Evolutionary conservation across 306 rosid species (phyloP).

Genomic region (Vicia villosa): DNA sequence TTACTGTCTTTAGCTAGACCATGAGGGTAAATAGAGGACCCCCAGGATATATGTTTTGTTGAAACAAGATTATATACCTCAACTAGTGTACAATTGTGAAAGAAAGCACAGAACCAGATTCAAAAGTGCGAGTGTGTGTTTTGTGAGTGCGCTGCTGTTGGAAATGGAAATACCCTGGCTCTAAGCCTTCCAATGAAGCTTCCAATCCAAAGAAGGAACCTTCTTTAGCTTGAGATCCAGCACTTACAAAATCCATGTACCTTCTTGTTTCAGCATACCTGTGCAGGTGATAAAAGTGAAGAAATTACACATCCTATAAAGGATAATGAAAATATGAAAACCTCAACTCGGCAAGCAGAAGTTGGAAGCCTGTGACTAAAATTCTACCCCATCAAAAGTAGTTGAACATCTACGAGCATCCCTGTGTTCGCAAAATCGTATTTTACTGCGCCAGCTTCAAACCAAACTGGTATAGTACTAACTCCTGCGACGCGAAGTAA

Average conservation of each 20-base stretch:
- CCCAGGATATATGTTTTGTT: constrained; percentile 70
- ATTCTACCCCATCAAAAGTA: constrained; percentile 81
- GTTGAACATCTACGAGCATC: constrained; percentile 77
- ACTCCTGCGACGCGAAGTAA: constrained; percentile 77
- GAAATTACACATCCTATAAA: neutral
- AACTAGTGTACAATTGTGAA: neutral
- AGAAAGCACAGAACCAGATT: neutral
- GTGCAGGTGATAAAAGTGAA: constrained; percentile 31
- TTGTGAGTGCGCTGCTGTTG: no score
- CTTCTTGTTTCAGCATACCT: constrained; percentile 90
- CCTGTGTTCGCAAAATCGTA: constrained; percentile 65
- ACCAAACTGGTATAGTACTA: constrained; percentile 73
- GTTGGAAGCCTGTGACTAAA: neutral
- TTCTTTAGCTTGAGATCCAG: constrained; percentile 88
- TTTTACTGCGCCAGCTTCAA: constrained; percentile 79
- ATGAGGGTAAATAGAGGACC: constrained; percentile 84
- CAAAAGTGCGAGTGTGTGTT: neutral
- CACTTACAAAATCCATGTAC: constrained; percentile 85
- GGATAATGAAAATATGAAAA: constrained; percentile 1
- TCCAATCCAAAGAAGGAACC: constrained; percentile 84
- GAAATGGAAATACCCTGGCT: constrained; percentile 75
- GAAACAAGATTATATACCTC: constrained; percentile 30
- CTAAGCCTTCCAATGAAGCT: constrained; percentile 78
- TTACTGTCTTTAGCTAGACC: constrained; percentile 83
- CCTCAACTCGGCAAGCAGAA: constrained; percentile 24